These are phyloP conservation scores for Secale cereale DNA, from an alignment of 176 grass and related monocot species.

Conservation along the genomic window DNA sequence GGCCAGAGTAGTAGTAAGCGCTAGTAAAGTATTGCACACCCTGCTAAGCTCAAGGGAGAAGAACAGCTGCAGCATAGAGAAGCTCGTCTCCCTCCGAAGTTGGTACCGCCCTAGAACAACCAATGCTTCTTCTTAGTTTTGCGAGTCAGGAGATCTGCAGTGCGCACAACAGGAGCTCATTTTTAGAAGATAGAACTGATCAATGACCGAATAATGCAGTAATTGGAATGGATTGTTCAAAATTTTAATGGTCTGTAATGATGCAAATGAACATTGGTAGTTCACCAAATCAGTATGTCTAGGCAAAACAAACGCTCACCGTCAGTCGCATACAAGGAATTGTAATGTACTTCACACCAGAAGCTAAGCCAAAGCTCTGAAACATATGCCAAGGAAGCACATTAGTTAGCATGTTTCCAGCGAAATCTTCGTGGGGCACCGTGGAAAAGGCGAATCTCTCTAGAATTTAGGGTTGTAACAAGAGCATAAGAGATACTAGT, in stretches of 20 bases:
- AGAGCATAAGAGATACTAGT: neutral
- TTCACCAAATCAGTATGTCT: neutral
- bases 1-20: neutral
- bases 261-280: neutral
- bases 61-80: neutral
- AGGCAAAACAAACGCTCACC: constrained; percentile 42
- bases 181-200: neutral
- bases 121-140: constrained; percentile 83
- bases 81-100: neutral
- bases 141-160: constrained; percentile 64
- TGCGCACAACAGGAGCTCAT: neutral
- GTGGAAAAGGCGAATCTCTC: neutral
- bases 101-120: constrained; percentile 48
- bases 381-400: constrained; percentile 11
- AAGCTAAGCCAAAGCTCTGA: constrained; percentile 95
- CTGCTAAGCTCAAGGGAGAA: neutral
- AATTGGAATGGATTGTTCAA: neutral
- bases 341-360: constrained; percentile 99
- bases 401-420: neutral
- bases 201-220: neutral
- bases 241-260: neutral
- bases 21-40: neutral
- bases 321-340: constrained; percentile 85
- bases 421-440: neutral
- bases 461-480: neutral